Base-by-base conservation (phyloP, 176 grass and related monocot species). In the Saccharum officinarum region DNA sequence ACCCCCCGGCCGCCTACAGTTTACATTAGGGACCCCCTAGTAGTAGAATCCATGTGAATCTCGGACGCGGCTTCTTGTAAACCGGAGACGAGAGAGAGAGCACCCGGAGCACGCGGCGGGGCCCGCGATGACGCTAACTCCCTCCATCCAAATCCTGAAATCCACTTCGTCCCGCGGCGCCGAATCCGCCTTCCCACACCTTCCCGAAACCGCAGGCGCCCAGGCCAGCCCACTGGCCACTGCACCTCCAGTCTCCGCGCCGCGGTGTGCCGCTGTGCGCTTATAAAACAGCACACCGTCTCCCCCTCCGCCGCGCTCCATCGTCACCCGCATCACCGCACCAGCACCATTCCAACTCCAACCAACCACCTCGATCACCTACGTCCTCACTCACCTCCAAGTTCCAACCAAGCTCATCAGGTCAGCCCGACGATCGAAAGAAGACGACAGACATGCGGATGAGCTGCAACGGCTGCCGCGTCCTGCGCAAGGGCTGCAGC, bases 391-490 rank as follows among this genome's bases (percentile, higher is more conserved):
- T n/a, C n/a, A n/a, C n/a, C n/a, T n/a, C n/a, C n/a, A n/a, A n/a
- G n/a, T n/a, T n/a, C n/a, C n/a, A n/a, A 15, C 62, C 3, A 28
- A 61, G 9, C 59, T 25, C n/a, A 4, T 12, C n/a, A 26, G 28
- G 28, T 13, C 60, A n/a, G n/a, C n/a, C n/a, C n/a, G n/a, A n/a
- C n/a, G n/a, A n/a, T n/a, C n/a, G n/a, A n/a, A n/a, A n/a, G n/a
- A n/a, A n/a, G n/a, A n/a, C n/a, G n/a, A n/a, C n/a, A n/a, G n/a
- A n/a, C n/a, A 93, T 93, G 88, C 86, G 86, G 86, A 88, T 93
- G 88, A 93, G 92, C 69, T 93, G 86, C 88, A 93, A 93, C 70
- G 92, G 92, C 7, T 91, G 88, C 88, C 83, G 88, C 26, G 86
- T 93, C 34, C 92, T 93, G 63, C 92, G 88, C 22, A 93, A 91